Base-by-base conservation (phyloP, 768 basidiomycete species). In the Suillus hirtellus region DNA sequence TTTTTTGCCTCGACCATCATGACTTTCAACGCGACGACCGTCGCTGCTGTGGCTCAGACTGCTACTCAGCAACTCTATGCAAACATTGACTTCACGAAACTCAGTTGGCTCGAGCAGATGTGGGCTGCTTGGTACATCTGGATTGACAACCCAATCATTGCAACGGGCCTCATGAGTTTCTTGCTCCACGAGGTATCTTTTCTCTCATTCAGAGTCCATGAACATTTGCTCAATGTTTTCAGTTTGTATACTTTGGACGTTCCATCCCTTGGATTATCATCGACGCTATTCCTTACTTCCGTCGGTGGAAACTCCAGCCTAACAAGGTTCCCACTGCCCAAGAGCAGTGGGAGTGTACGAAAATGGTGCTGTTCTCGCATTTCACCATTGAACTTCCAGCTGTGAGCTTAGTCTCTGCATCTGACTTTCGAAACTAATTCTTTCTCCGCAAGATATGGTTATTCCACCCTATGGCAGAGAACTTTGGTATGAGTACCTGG, bases 191-290 rank as follows among this genome's bases (percentile, higher is more conserved):
- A 99, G 83, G 95, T 96, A 60, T 60, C 91, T 73, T 15, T 9
- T 43, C 31, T 53, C 40, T 65, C 24, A 4, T 21, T 68, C 21
- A 63, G 61, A 5, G 24, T 58, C 31, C 11, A 17, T 58, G 11
- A 10, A n/a, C 3, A n/a, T 34, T 35, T 19, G 24, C 60, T 59
- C 24, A 58, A 24, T 15, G 12, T 12, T 31, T 27, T 11, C 65
- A 97, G 96, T 77, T 95, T 71, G 93, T 98, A 10, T 99, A 99
- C 80, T 99, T 99, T 72, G 97, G 96, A 44, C 91, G 97, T 27
- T 89, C 89, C 67, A 75, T 99, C 19, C 97, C 96, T 0, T 97
- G 95, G 93, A 90, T 98, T 69, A 91, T 97, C 76, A 89, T 98
- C 73, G 97, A 99, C 77, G 80, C 88, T 2, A 93, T 95, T 40